Evolutionary conservation across 371 early-diverging fungal genomes (phyloP), one percentile per base, ranked within the genome.

Genomic region (Thermomucor indicae-seudaticae): DNA sequence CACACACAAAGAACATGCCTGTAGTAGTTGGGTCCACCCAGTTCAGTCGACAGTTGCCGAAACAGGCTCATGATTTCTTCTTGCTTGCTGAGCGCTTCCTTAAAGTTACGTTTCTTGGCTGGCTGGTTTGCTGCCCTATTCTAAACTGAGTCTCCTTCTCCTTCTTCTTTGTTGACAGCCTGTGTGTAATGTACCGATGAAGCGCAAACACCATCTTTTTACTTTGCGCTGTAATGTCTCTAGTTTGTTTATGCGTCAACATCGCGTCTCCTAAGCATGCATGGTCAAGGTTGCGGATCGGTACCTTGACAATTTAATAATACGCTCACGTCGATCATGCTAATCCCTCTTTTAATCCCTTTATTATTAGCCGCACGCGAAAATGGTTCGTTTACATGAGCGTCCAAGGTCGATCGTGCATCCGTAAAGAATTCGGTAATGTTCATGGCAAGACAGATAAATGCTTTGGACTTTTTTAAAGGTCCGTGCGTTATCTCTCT

Each of bases 151-250:
- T 39, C 25, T 12, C 11, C 6, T 37, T n/a, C n/a, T n/a, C n/a
- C n/a, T n/a, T n/a, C n/a, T n/a, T n/a, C n/a, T n/a, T n/a, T n/a
- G n/a, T n/a, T n/a, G n/a, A n/a, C n/a, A n/a, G n/a, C n/a, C n/a
- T n/a, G n/a, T n/a, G n/a, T n/a, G n/a, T n/a, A n/a, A 24, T 57
- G 12, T 57, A 75, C 67, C 86, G 74, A 49, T 86, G 86, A 16
- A 86, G 65, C 0, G 79, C 65, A 53, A 83, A 86, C 31, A 86
- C 81, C 60, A 80, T 63, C 49, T 81, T 72, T 55, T 86, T 86
- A 39, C 80, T 80, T 12, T 60, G 53, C 31, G 75, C 79, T 20
- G 83, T 86, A 44, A 86, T 81, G 53, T 86, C 86, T 56, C 86
- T 76, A 16, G 29, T 12, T 24, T 16, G 22, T 16, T n/a, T 22